phyloP scores from a whole-genome alignment of 768 basidiomycete genomes.

The Leccinum rimulosum region DNA sequence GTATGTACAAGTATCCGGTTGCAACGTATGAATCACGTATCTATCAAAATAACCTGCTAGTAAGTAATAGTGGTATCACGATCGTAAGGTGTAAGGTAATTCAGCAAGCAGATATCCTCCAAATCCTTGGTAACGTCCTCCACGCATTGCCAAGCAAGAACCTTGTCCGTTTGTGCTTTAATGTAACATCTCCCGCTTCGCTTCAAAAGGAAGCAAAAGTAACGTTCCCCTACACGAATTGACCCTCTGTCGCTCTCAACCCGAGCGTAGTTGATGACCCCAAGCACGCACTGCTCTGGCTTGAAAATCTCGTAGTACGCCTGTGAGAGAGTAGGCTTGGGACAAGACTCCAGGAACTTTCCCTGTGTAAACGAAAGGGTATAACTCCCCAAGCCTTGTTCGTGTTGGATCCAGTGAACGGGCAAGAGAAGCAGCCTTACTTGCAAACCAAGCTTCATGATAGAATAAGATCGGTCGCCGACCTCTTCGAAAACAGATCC shows the following conservation, averaged over 20 bases:
- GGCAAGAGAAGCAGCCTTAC: conserved; percentile 12
- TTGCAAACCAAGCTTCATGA: conserved; percentile 14
- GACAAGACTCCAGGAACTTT: conserved; percentile 7
- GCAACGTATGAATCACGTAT: neutral
- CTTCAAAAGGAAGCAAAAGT: conserved; percentile 14
- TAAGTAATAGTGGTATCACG: conserved; percentile 1
- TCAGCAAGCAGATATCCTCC: conserved; percentile 9
- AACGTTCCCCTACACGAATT: conserved; percentile 9
- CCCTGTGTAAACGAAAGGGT: conserved; percentile 16
- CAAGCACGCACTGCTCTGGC: conserved; percentile 16
- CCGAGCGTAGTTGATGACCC: conserved; percentile 14
- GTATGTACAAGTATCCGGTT: neutral
- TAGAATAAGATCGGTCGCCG: conserved; percentile 16
- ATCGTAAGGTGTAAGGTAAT: conserved; percentile 4
- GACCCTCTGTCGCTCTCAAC: conserved; percentile 6
- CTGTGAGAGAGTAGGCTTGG: conserved; percentile 9
- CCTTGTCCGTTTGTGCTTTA: conserved; percentile 14
- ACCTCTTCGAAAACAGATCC: conserved; percentile 15
- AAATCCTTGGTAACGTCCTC: conserved; percentile 9
- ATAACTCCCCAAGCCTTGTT: conserved; percentile 1
- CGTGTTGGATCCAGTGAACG: conserved; percentile 4
- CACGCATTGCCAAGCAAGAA: conserved; percentile 13
- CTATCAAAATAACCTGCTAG: neutral
- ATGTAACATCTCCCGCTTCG: conserved; percentile 7
- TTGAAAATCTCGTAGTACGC: conserved; percentile 17